phyloP scores from a whole-genome alignment of 2,329 filamentous ascomycete genomes.

The Fusarium udum region DNA sequence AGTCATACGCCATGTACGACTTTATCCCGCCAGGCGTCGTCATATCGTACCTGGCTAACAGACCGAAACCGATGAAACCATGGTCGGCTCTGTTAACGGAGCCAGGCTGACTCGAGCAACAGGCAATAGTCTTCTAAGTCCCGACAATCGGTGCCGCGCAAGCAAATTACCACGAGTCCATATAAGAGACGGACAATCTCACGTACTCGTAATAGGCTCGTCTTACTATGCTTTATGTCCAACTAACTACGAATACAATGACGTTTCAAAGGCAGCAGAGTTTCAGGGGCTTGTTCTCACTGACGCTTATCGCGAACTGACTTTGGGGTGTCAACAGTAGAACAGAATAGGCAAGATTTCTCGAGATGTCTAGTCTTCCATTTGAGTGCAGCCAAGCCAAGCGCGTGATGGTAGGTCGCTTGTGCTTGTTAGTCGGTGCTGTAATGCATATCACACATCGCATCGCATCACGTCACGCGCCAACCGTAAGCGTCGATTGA shows the following conservation, averaged over 20 bases:
- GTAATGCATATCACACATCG: slow-evolving; percentile 19
- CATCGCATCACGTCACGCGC: slow-evolving; percentile 24
- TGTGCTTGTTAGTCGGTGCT: not conserved
- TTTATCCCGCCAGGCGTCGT: slow-evolving; percentile 15
- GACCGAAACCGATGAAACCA: not conserved
- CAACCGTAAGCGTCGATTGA: slow-evolving; percentile 25
- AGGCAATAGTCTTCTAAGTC: slow-evolving; percentile 2
- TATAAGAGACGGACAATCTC: not conserved
- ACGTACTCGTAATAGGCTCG: slow-evolving; percentile 1
- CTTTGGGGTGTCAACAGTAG: not conserved
- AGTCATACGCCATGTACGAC: slow-evolving; percentile 13
- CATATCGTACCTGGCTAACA: slow-evolving; percentile 27
- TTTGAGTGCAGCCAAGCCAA: not conserved
- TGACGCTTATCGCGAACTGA: slow-evolving; percentile 10
- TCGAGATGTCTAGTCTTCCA: not conserved
- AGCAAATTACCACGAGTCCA: not conserved
- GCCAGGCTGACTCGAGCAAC: slow-evolving; percentile 24
- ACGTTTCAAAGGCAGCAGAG: slow-evolving; percentile 16
- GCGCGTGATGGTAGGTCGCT: slow-evolving; percentile 6
- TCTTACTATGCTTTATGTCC: not conserved
- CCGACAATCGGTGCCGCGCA: slow-evolving; percentile 14
- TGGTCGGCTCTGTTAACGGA: not conserved
- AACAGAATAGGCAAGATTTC: not conserved
- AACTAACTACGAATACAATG: slow-evolving; percentile 15
- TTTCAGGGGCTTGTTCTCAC: slow-evolving; percentile 24